phyloP scores from a whole-genome alignment of 768 basidiomycete genomes.

The Lentinus tigrinus region DNA sequence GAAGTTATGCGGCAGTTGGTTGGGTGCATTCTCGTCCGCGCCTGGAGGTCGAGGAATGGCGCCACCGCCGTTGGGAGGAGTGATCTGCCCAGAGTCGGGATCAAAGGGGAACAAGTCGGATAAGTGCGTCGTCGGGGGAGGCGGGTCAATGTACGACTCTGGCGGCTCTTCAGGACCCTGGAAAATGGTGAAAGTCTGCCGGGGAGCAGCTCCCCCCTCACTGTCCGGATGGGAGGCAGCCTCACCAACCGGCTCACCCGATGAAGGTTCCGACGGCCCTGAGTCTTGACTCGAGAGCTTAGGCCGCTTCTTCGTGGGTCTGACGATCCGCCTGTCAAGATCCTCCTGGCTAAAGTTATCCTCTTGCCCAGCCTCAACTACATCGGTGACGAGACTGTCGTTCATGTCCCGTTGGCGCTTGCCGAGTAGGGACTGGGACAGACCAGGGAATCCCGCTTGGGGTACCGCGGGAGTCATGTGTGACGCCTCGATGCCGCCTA shows the following conservation, averaged over 20 bases:
- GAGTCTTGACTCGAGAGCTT: conserved; percentile 30
- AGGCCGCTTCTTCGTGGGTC: conserved; percentile 53
- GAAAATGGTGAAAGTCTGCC: conserved; percentile 49
- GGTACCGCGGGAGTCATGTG: conserved; percentile 7
- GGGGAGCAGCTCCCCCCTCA: not conserved
- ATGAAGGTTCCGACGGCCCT: not conserved
- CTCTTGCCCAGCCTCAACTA: conserved; percentile 43
- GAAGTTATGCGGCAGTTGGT: conserved; percentile 14
- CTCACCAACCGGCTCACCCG: not conserved
- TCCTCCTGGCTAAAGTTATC: conserved; percentile 37
- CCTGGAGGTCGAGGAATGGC: conserved; percentile 4
- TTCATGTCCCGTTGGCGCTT: conserved; percentile 61
- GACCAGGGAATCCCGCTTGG: conserved; percentile 30
- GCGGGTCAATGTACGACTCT: conserved; percentile 26
- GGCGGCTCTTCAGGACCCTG: conserved; percentile 37
- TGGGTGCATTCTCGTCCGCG: conserved; percentile 12
- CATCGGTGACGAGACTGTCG: conserved; percentile 40
- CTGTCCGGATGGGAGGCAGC: conserved; percentile 2
- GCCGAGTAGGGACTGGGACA: conserved; percentile 50
- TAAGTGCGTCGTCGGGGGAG: conserved; percentile 51
- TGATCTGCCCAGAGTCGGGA: conserved; percentile 24
- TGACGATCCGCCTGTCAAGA: conserved; percentile 36
- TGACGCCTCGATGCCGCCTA: not conserved
- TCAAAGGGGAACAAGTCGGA: conserved; percentile 50
- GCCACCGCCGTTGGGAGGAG: not conserved